Evolutionary conservation across 1,284 basidiomycete species (phyloP), one percentile per base, ranked within the genome.

Genomic region (Cutaneotrichosporon arboriforme): DNA sequence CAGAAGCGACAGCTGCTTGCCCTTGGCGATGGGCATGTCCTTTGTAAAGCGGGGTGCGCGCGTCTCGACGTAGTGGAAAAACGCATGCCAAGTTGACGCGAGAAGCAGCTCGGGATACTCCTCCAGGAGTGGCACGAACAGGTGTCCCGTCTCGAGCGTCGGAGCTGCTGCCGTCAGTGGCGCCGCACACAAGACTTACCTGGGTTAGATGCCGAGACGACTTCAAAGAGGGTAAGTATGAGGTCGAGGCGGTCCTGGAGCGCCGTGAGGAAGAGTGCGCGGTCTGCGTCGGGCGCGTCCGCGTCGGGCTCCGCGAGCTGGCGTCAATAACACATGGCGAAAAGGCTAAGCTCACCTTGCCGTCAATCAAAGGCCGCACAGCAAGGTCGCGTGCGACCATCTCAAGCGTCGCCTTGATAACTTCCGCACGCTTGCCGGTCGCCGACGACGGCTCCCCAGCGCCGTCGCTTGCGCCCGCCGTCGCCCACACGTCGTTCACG

Each of bases 51-150:
- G 59, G 59, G 65, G 64, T 4, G 65, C 63, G 4, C 70, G 61
- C 1, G 65, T 67, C 53, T 73, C 72, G 39, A 72, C 46, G 52
- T 69, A 73, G 12, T 47, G 21, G 67, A 69, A 73, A 10, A 73
- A 56, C 20, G 55, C 51, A 9, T 67, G 57, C 72, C 72, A 73
- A 3, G 62, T 56, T 14, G 63, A 63, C 0, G 68, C 62, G 8
- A 67, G 66, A 7, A 73, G 58, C 23, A 73, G 52, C 54, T 73
- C 72, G 39, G 68, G 66, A 13, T 71, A 60, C 33, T 73, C 72
- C 51, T 73, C 72, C 9, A 73, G 47, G 1, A 73, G 49, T 0
- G 72, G 72, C 20, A 73, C 67, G 57, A 73, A 71, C 12, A 70
- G 42, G 0, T 63, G 63, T 50, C 72, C 72, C 2, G 72, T 66